Conservation (phyloP, 2,329 filamentous ascomycete genomes). For the Rhynchosporium graminicola region DNA sequence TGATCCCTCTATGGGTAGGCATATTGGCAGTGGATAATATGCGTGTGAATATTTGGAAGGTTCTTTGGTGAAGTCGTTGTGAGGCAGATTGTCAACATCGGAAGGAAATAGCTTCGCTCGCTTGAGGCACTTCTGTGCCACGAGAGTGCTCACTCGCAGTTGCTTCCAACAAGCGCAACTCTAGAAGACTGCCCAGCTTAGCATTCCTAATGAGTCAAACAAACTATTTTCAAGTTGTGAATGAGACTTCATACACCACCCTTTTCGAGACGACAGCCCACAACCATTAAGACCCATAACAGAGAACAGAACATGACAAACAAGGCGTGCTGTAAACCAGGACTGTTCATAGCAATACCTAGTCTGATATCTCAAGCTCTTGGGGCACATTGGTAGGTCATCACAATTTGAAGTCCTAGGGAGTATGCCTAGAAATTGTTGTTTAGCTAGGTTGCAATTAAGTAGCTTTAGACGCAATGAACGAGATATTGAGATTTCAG, state of each 20-base stretch:
- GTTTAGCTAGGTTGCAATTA: background rate
- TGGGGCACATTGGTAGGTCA: background rate
- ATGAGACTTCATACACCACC: too few relatives aligned
- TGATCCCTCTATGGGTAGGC: conserved; percentile 36
- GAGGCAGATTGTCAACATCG: background rate
- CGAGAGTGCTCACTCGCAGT: background rate
- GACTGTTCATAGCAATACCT: background rate
- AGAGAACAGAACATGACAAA: too few relatives aligned
- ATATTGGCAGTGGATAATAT: conserved; percentile 27
- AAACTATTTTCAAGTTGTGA: too few relatives aligned
- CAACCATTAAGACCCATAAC: too few relatives aligned
- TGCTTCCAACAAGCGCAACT: background rate
- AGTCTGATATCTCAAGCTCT: background rate
- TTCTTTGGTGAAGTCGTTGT: background rate
- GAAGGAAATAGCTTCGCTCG: conserved; percentile 4
- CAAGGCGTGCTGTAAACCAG: too few relatives aligned
- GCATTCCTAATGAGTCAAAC: too few relatives aligned
- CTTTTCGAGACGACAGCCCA: too few relatives aligned
- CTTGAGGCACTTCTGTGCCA: background rate
- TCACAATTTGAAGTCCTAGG: background rate
- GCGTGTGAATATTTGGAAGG: background rate
- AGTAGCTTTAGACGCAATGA: background rate
- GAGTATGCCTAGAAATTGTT: background rate
- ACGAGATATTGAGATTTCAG: background rate
- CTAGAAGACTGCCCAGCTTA: background rate